These are phyloP conservation scores for Gonapodya sp. DNA, from an alignment of 192 early-diverging fungal species.

Conservation along the genomic window DNA sequence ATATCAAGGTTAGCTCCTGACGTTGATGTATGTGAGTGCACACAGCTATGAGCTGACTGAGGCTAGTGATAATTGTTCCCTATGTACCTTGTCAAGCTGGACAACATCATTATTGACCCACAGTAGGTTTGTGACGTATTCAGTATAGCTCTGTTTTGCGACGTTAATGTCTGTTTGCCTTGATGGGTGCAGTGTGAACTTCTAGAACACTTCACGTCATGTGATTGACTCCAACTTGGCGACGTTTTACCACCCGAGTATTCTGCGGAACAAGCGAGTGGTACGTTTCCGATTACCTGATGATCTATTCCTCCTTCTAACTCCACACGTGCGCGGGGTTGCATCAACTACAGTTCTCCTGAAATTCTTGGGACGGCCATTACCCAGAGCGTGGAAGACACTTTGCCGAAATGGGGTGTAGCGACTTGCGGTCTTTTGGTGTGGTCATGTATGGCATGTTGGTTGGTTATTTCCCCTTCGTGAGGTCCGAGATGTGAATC, in stretches of 20 bases:
- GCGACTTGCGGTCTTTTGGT: neutral
- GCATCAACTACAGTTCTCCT: constrained; percentile 9
- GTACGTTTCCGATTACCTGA: too few species aligned
- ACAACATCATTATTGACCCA: neutral
- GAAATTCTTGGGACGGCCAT: neutral
- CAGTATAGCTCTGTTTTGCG: neutral
- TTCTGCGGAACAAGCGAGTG: neutral
- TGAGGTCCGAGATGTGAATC: too few species aligned
- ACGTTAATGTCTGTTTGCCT: too few species aligned
- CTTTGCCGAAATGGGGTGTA: neutral
- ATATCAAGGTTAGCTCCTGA: too few species aligned
- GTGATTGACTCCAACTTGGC: constrained; percentile 3
- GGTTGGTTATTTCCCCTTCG: constrained; percentile 4
- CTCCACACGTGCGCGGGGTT: too few species aligned
- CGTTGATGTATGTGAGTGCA: too few species aligned
- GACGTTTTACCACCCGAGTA: neutral
- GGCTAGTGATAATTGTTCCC: too few species aligned
- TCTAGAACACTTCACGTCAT: neutral
- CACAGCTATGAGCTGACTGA: too few species aligned
- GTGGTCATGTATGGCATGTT: neutral
- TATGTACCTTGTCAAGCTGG: too few species aligned
- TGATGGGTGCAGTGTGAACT: too few species aligned
- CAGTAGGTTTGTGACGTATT: too few species aligned
- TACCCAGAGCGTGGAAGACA: neutral
- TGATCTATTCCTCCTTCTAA: too few species aligned